These are phyloP conservation scores for cucumber (Cucumis sativus) DNA, from an alignment of 306 rosid species.

Conservation along the genomic window DNA sequence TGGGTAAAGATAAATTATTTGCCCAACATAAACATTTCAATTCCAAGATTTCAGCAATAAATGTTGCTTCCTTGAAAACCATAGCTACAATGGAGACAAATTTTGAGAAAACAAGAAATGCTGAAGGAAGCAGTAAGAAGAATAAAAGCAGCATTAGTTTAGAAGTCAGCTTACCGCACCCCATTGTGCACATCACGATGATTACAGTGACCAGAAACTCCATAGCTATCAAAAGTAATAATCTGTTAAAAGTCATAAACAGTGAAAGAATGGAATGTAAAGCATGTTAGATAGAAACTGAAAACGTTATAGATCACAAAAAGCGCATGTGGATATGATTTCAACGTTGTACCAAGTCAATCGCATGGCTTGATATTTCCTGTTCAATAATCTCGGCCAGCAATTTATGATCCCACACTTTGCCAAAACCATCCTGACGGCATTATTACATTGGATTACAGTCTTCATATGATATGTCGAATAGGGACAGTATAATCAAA, in stretches of 20 bases:
- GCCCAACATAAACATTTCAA: neutral
- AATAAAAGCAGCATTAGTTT: neutral
- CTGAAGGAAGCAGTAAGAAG: neutral
- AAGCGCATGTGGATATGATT: neutral
- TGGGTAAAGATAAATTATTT: neutral
- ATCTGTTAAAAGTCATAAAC: constrained; percentile 30
- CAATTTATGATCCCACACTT: constrained; percentile 55
- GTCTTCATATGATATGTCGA: neutral
- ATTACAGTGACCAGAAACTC: constrained; percentile 92
- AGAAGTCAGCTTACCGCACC: constrained; percentile 38
- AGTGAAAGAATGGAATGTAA: neutral
- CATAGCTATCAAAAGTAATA: constrained; percentile 64
- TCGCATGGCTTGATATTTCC: constrained; percentile 30
- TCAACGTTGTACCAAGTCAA: constrained; percentile 18
- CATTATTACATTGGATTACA: constrained; percentile 12
- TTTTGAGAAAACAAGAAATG: neutral
- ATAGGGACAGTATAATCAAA: neutral
- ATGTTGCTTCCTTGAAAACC: neutral
- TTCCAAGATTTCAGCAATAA: neutral
- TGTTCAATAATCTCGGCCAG: constrained; percentile 44
- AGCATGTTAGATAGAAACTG: neutral
- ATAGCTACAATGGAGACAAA: neutral
- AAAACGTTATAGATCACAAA: neutral
- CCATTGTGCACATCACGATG: constrained; percentile 72
- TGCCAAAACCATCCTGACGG: constrained; percentile 82